Evolutionary conservation across 805 yeast species (phyloP), one percentile per base, ranked within the genome.

Genomic region (Lipomyces sp.): DNA sequence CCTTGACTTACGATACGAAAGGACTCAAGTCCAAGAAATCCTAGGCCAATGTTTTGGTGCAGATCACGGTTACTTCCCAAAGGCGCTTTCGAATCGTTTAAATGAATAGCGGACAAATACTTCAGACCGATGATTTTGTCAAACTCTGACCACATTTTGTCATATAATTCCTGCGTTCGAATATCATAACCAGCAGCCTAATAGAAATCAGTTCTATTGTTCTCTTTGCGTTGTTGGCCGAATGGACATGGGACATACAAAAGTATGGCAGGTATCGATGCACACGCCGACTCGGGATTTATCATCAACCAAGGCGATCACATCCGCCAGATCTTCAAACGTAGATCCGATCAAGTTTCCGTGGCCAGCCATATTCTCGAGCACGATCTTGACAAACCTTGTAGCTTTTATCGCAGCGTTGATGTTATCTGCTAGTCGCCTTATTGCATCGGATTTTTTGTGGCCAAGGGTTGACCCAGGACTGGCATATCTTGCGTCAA

Each of bases 331-430:
- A 74, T 95, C 98, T 70, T 89, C 86, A 35, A 94, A 78, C 53
- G 84, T 81, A 2, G 94, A 88, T 0, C 98, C 99, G 53, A 95
- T 89, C 67, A 94, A 83, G 69, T 90, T 89, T 2, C 97, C 97
- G 72, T 92, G 96, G 8, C 99, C 99, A 1, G 99, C 97, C 99
- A 95, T 95, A 75, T 94, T 95, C 75, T 95, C 99, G 66, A 95
- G 82, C 11, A 95, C 96, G 55, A 95, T 87, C 74, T 89, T 93
- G 39, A 95, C 98, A 75, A 86, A 88, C 5, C 79, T 73, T 0
- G 99, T 95, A 64, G 86, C 86, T 33, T 78, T 77, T 59, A 90
- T 88, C 4, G 97, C 98, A 57, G 79, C 82, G 76, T 95, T 94
- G 69, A 95, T 87, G 71, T 89, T 89, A 32, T 82, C 81, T 0